Conservation (phyloP, 345 rosid genomes). For the Eucalyptus polyanthemos region DNA sequence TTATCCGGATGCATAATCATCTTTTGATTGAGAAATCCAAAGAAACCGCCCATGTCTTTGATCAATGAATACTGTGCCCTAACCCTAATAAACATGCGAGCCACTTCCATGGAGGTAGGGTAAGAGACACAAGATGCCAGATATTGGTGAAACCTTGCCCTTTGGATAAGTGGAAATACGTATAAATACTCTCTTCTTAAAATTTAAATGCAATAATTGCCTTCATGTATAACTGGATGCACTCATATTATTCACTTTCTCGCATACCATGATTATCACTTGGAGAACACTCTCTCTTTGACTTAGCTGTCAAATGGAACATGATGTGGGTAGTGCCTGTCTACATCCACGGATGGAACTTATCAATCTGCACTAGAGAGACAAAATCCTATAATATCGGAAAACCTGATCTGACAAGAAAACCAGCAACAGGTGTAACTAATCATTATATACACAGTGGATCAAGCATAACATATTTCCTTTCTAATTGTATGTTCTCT, state of each 20-base stretch:
- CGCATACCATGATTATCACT: not conserved
- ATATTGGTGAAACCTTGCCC: not conserved
- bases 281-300: not conserved
- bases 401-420: not conserved
- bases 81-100: not conserved
- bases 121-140: not conserved
- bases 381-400: not conserved
- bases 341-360: not conserved
- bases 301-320: not conserved
- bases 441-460: not conserved
- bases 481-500: not conserved
- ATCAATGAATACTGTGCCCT: not conserved
- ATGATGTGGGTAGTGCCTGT: not conserved
- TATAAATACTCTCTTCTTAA: not conserved
- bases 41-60: not conserved
- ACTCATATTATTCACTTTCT: not conserved
- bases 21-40: not conserved
- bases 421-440: not conserved
- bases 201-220: not conserved
- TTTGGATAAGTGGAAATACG: not conserved
- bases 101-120: not conserved
- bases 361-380: not conserved
- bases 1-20: not conserved
- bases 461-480: not conserved
- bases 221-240: not conserved